Conservation (phyloP, 345 rosid genomes). For the Bretschneidera sinensis region DNA sequence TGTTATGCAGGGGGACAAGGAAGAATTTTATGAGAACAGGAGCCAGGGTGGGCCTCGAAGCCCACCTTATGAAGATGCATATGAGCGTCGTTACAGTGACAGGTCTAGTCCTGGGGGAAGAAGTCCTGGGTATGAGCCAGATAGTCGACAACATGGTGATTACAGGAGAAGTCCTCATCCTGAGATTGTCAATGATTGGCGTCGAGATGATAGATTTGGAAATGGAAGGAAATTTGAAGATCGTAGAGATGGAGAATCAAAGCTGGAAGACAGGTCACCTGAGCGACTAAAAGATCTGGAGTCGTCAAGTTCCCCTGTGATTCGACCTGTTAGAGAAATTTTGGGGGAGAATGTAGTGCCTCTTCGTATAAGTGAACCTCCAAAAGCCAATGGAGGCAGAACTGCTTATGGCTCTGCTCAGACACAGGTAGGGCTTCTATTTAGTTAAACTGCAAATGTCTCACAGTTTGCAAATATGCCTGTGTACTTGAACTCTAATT, state of each 20-base stretch:
- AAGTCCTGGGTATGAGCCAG: slow-evolving; percentile 74
- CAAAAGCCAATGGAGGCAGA: slow-evolving; percentile 59
- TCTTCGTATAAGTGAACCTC: slow-evolving; percentile 80
- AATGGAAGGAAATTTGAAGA: slow-evolving; percentile 59
- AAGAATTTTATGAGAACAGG: slow-evolving; percentile 51
- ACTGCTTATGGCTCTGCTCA: slow-evolving; percentile 37
- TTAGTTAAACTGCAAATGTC: background rate
- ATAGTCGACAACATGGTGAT: slow-evolving; percentile 45
- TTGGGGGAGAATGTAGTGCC: slow-evolving; percentile 83
- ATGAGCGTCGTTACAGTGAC: slow-evolving; percentile 65
- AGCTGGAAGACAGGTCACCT: slow-evolving; percentile 64
- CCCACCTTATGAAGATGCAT: slow-evolving; percentile 69
- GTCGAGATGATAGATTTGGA: slow-evolving; percentile 84
- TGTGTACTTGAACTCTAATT: no score
- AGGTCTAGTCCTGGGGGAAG: slow-evolving; percentile 84
- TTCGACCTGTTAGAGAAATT: slow-evolving; percentile 88
- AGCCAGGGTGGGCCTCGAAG: slow-evolving; percentile 77
- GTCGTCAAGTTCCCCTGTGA: slow-evolving; percentile 69
- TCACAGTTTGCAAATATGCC: background rate
- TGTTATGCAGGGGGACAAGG: slow-evolving; percentile 62
- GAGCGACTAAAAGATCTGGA: slow-evolving; percentile 58
- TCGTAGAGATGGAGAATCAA: slow-evolving; percentile 52
- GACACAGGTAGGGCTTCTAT: slow-evolving; percentile 51
- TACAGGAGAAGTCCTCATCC: slow-evolving; percentile 69
- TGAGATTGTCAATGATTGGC: slow-evolving; percentile 84